A percentile compares a stretch with the other conserved stretches of the same genome.
These are phyloP conservation scores for Fusarium paranaense DNA, from an alignment of 2,329 filamentous ascomycete genomes.

Conservation along the genomic window DNA sequence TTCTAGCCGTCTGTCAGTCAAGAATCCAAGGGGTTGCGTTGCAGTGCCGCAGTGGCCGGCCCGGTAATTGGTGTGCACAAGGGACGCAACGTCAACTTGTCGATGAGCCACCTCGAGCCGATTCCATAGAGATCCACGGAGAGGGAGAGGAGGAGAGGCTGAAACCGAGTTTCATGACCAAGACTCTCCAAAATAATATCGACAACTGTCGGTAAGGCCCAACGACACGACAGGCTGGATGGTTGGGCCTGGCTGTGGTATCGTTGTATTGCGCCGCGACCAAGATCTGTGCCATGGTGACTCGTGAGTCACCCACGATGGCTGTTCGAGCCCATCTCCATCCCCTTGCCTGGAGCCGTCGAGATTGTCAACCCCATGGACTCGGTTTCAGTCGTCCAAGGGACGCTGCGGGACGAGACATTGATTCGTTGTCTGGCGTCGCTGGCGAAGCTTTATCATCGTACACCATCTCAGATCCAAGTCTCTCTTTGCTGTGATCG, in stretches of 20 bases:
- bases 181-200: not conserved
- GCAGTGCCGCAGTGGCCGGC: conserved; percentile 14
- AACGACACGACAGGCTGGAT: not conserved
- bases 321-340: not conserved
- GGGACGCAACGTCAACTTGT: not conserved
- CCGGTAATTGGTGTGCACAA: conserved; percentile 5
- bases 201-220: not conserved
- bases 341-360: not conserved
- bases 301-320: conserved; percentile 2
- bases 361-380: conserved; percentile 10
- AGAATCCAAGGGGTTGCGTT: conserved; percentile 13
- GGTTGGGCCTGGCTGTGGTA: not conserved
- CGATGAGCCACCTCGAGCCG: not conserved
- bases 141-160: not conserved
- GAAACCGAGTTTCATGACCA: not conserved
- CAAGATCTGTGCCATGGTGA: conserved; percentile 19
- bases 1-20: conserved; percentile 6
- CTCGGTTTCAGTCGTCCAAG: conserved; percentile 12
- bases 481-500: not conserved
- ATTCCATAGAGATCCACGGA: not conserved
- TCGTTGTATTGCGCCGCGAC: conserved; percentile 11
- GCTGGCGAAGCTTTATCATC: conserved; percentile 9
- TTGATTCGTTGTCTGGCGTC: not conserved
- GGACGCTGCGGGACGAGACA: not conserved
- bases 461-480: conserved; percentile 11